phyloP scores from a whole-genome alignment of 1,284 basidiomycete genomes.

The Ceratobasidium sp. region DNA sequence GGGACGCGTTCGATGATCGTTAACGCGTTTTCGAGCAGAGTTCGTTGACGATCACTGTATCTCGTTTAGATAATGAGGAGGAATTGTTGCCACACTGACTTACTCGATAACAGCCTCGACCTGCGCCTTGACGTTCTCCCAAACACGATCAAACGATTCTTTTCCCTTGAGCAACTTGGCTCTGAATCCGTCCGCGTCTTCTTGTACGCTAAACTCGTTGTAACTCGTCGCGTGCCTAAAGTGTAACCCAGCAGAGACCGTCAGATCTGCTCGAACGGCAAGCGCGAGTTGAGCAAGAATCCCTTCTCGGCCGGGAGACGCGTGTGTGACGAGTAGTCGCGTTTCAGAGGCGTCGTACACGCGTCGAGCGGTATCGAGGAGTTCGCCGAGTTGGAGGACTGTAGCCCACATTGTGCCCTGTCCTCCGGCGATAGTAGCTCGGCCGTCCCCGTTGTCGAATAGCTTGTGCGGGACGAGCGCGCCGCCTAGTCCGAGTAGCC shows the following conservation, averaged over 20 bases:
- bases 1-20: slow-evolving; percentile 87
- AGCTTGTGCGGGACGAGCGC: slow-evolving; percentile 97
- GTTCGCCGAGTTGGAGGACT: slow-evolving; percentile 95
- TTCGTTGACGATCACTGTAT: slow-evolving; percentile 80
- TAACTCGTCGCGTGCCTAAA: slow-evolving; percentile 97
- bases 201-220: slow-evolving; percentile 96
- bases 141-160: slow-evolving; percentile 89
- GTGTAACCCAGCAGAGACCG: slow-evolving; percentile 94
- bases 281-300: slow-evolving; percentile 92
- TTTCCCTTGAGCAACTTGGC: slow-evolving; percentile 85
- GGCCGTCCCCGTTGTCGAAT: slow-evolving; percentile 96
- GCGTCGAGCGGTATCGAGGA: slow-evolving; percentile 96
- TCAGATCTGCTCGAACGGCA: slow-evolving; percentile 93
- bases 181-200: slow-evolving; percentile 90
- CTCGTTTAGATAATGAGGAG: slow-evolving; percentile 17
- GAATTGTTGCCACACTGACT: slow-evolving; percentile 53
- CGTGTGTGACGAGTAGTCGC: slow-evolving; percentile 92
- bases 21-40: slow-evolving; percentile 90
- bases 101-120: slow-evolving; percentile 92
- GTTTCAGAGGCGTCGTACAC: slow-evolving; percentile 95
- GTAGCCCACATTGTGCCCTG: slow-evolving; percentile 99
- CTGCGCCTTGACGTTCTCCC: slow-evolving; percentile 92
- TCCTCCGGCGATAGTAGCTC: slow-evolving; percentile 95
- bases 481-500: slow-evolving; percentile 94
- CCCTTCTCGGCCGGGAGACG: slow-evolving; percentile 92